A percentile compares a stretch with the other conserved stretches of the same genome.
phyloP scores from a whole-genome alignment of 345 rosid species.

The Noccaea caerulescens region DNA sequence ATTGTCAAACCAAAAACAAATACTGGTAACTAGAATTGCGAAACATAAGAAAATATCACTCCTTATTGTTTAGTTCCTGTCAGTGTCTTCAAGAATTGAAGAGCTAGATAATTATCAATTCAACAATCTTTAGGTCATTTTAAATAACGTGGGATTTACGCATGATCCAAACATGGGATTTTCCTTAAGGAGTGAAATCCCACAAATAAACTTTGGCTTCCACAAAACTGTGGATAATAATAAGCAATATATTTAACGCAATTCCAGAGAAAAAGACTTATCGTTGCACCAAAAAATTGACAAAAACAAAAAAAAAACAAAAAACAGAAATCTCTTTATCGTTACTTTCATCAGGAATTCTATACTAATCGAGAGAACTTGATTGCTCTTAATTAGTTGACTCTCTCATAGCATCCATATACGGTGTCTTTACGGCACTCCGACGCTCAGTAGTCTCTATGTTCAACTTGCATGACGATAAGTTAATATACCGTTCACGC shows the following conservation, averaged over 20 bases:
- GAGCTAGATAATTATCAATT: background rate
- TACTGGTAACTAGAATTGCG: background rate
- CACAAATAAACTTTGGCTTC: background rate
- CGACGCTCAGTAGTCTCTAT: background rate
- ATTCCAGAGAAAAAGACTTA: background rate
- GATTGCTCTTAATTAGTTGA: conserved; percentile 4
- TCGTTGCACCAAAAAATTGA: too few species aligned
- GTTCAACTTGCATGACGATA: conserved; percentile 15
- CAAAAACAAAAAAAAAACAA: too few species aligned
- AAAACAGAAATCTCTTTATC: background rate
- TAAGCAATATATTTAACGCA: background rate
- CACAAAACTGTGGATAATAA: background rate
- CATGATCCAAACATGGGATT: background rate
- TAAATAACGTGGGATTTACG: background rate
- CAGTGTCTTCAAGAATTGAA: background rate
- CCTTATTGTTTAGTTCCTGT: background rate
- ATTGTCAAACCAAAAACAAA: background rate
- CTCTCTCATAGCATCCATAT: background rate
- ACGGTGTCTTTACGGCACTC: background rate
- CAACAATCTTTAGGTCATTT: too few species aligned
- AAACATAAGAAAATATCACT: background rate
- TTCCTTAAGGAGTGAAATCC: too few species aligned
- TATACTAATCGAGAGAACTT: background rate
- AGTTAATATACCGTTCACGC: conserved; percentile 2
- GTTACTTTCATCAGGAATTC: background rate